Percentiles rank a stretch among this genome's conserved stretches.
Conservation (phyloP, 208 protist species). For the Angomonas ambiguus region DNA sequence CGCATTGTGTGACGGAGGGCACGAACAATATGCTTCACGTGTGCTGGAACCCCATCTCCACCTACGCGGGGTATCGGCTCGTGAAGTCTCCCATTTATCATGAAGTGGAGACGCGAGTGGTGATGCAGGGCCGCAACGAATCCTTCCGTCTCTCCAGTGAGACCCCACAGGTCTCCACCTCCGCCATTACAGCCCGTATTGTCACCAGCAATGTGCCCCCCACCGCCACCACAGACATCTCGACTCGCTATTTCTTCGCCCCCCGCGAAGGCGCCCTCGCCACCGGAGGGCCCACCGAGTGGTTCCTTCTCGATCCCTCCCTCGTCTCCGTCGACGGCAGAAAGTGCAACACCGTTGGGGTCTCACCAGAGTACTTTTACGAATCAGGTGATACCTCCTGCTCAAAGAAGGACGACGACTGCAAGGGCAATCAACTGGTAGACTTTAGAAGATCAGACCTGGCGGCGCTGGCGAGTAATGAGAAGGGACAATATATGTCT, state of each 20-base stretch:
- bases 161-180: neutral
- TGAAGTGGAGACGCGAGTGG: neutral
- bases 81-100: neutral
- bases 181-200: neutral
- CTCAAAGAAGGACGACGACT: conserved; percentile 25
- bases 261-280: neutral
- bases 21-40: neutral
- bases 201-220: neutral
- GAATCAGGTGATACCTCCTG: conserved; percentile 24
- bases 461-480: conserved; percentile 18
- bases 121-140: neutral
- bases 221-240: neutral
- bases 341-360: conserved; percentile 65
- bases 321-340: conserved; percentile 42
- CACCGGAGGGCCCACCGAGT: conserved; percentile 33
- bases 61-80: neutral
- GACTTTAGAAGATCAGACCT: conserved; percentile 42
- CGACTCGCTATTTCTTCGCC: neutral
- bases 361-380: conserved; percentile 44
- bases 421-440: conserved; percentile 56
- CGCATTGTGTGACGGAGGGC: too few species aligned
- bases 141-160: neutral
- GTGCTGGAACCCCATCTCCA: neutral
- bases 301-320: conserved; percentile 50
- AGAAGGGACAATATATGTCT: conserved; percentile 38